Conservation (phyloP, 2,329 filamentous ascomycete species). For the Hypoxylon rubiginosum region DNA sequence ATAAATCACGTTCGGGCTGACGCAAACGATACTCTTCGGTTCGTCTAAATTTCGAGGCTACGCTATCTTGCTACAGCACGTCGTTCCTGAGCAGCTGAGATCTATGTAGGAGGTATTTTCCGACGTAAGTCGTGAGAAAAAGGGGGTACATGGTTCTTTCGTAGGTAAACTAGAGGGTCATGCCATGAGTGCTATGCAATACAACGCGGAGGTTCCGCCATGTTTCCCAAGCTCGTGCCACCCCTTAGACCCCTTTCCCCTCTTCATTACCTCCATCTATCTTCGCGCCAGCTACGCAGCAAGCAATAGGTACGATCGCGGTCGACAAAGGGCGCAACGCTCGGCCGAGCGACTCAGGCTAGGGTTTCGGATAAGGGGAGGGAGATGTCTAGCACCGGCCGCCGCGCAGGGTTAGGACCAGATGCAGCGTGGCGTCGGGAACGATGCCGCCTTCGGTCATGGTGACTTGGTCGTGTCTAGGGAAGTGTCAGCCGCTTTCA, state of each 20-base stretch:
- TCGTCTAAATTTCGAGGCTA: not conserved
- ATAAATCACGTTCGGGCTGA: not conserved
- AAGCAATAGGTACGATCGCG: not conserved
- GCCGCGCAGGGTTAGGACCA: constrained; percentile 93
- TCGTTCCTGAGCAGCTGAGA: not conserved
- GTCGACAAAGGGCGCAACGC: not conserved
- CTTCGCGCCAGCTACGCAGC: not conserved
- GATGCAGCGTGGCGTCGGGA: constrained; percentile 91
- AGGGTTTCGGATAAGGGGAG: constrained; percentile 8
- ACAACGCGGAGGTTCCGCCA: not conserved
- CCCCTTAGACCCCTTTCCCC: not conserved
- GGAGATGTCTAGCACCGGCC: constrained; percentile 60
- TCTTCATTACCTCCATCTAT: not conserved
- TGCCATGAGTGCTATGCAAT: not conserved
- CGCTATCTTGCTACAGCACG: not conserved
- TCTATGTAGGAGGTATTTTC: not conserved
- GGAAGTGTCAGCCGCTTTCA: not conserved
- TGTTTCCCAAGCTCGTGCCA: not conserved
- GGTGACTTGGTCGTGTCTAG: constrained; percentile 93
- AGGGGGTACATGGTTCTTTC: not conserved
- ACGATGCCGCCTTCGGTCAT: constrained; percentile 91
- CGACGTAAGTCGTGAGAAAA: not conserved
- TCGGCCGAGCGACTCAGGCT: not conserved
- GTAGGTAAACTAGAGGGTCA: not conserved
- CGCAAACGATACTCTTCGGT: not conserved